phyloP scores from a whole-genome alignment of 768 basidiomycete genomes.

The Leccinum longicurvipes region DNA sequence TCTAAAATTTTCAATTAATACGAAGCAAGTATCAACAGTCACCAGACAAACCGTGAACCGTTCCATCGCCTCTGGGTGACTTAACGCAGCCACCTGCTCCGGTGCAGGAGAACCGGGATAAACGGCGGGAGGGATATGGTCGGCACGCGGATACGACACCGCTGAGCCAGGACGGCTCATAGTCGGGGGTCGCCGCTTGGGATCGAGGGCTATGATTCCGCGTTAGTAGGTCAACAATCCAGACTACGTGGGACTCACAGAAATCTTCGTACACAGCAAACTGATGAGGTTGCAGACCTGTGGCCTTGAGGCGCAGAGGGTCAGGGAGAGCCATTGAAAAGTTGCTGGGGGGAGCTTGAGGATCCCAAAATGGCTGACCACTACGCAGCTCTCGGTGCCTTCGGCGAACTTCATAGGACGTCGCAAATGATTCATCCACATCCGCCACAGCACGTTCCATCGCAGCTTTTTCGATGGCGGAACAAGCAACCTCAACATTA shows the following conservation, averaged over 20 bases:
- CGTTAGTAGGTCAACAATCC: constrained; percentile 13
- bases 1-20: constrained; percentile 14
- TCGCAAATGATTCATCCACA: constrained; percentile 83
- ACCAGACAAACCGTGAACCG: constrained; percentile 64
- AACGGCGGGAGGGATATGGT: constrained; percentile 39
- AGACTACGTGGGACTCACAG: constrained; percentile 40
- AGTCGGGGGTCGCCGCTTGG: constrained; percentile 47
- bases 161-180: constrained; percentile 70
- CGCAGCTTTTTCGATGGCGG: constrained; percentile 93
- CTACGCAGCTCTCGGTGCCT: constrained; percentile 82
- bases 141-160: constrained; percentile 56
- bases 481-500: constrained; percentile 90
- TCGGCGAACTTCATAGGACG: constrained; percentile 79
- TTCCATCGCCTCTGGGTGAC: constrained; percentile 84
- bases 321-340: constrained; percentile 80
- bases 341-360: constrained; percentile 63
- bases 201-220: constrained; percentile 43
- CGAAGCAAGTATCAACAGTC: neutral
- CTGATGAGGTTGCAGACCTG: constrained; percentile 80
- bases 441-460: constrained; percentile 94
- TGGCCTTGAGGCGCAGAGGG: constrained; percentile 78
- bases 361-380: constrained; percentile 87
- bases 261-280: constrained; percentile 95
- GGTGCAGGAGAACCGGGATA: constrained; percentile 64
- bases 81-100: constrained; percentile 52